These are phyloP conservation scores for Globisporangium parvum DNA, from an alignment of 352 stramenopile genomes.

Conservation along the genomic window DNA sequence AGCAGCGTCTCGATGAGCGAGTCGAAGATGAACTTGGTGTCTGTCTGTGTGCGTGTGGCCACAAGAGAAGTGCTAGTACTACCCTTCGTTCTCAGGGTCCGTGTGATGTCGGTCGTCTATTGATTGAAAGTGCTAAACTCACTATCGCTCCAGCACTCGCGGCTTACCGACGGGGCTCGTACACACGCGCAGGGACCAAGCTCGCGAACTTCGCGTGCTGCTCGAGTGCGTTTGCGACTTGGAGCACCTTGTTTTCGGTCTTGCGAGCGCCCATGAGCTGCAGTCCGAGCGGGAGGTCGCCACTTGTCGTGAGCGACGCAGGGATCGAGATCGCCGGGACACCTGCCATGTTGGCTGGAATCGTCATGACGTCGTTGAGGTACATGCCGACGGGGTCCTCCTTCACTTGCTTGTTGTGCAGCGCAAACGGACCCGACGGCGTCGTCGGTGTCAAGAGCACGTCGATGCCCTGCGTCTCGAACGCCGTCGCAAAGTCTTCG, in stretches of 20 bases:
- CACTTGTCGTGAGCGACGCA: constrained; percentile 45
- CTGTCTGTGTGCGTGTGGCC: no score
- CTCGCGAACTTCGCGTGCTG: constrained; percentile 39
- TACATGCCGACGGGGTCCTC: constrained; percentile 83
- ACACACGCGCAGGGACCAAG: constrained; percentile 49
- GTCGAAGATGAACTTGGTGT: neutral
- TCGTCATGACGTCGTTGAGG: constrained; percentile 91
- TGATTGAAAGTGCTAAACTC: neutral
- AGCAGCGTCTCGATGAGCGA: neutral
- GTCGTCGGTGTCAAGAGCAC: constrained; percentile 85
- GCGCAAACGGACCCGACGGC: constrained; percentile 68
- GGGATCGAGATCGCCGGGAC: constrained; percentile 83
- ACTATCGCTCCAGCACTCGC: neutral
- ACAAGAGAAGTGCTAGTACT: no score
- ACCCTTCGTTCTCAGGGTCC: no score
- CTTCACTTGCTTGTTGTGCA: constrained; percentile 46
- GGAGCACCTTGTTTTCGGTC: constrained; percentile 53
- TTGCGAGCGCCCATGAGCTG: constrained; percentile 72
- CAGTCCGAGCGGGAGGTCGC: constrained; percentile 60
- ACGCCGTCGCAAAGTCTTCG: constrained; percentile 60
- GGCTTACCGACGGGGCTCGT: constrained; percentile 19
- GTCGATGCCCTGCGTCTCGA: constrained; percentile 60
- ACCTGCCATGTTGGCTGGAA: constrained; percentile 84
- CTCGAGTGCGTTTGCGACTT: constrained; percentile 61
- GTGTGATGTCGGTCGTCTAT: neutral